Percentiles rank a stretch among this genome's conserved stretches.
Conservation (phyloP, 306 rosid species). For the Dalbergia cochinchinensis region DNA sequence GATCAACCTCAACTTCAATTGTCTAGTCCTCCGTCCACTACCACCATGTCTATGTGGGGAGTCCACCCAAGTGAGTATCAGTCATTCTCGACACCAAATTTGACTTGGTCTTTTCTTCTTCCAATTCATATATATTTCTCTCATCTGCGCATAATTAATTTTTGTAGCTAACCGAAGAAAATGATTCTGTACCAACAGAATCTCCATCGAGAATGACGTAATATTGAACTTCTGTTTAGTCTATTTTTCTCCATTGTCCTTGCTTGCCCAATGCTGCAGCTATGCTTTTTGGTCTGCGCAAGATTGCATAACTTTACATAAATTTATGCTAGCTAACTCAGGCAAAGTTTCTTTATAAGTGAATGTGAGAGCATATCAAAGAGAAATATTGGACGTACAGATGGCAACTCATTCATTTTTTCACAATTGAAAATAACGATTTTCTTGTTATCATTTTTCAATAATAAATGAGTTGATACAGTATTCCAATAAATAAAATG, state of each 20-base stretch:
- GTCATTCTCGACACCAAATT: neutral
- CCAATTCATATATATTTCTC: neutral
- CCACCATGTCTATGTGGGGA: neutral
- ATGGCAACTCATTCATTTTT: no score
- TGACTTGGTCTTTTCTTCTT: constrained; percentile 16
- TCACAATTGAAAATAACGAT: no score
- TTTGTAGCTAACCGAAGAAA: neutral
- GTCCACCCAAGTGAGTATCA: neutral
- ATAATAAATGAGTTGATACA: no score
- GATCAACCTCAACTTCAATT: neutral
- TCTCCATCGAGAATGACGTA: constrained; percentile 34
- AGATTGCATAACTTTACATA: neutral
- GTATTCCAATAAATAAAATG: no score
- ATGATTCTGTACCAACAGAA: neutral
- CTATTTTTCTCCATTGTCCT: neutral
- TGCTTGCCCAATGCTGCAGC: neutral
- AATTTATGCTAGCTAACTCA: neutral
- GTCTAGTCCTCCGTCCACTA: constrained; percentile 1
- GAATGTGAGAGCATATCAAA: neutral
- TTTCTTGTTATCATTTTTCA: no score
- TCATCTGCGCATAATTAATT: no score
- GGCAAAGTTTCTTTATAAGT: no score
- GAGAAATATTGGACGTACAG: no score
- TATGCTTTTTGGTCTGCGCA: neutral
- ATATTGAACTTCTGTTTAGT: neutral